phyloP scores from a whole-genome alignment of 495 filamentous ascomycete species.

The Penicillium nucicola region DNA sequence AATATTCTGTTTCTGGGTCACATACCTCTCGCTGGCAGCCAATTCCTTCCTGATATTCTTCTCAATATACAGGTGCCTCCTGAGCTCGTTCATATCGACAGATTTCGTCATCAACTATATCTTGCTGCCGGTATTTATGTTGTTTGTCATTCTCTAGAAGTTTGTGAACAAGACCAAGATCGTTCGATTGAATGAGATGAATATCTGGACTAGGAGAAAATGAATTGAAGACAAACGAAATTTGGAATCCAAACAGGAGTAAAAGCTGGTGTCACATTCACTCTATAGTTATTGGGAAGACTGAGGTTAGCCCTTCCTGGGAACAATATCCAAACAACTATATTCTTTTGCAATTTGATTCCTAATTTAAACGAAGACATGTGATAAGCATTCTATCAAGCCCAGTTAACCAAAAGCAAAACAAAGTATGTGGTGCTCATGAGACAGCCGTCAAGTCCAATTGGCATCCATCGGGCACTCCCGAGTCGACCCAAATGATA shows the following conservation, averaged over 20 bases:
- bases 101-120: slow-evolving; percentile 68
- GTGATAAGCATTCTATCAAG: not conserved
- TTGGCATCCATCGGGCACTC: not conserved
- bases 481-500: not conserved
- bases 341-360: too few relatives aligned
- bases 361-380: not conserved
- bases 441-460: not conserved
- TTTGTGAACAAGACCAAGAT: slow-evolving; percentile 54
- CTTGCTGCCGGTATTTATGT: slow-evolving; percentile 59
- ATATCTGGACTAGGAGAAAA: slow-evolving; percentile 57
- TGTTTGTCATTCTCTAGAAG: slow-evolving; percentile 59
- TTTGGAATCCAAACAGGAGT: slow-evolving; percentile 2
- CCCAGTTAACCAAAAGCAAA: too few relatives aligned
- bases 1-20: slow-evolving; percentile 58
- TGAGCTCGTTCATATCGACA: slow-evolving; percentile 54
- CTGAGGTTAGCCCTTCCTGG: not conserved
- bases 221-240: slow-evolving; percentile 20
- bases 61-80: slow-evolving; percentile 55
- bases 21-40: slow-evolving; percentile 56
- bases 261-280: slow-evolving; percentile 16
- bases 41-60: slow-evolving; percentile 65
- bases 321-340: too few relatives aligned
- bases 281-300: slow-evolving; percentile 25
- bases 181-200: slow-evolving; percentile 52
- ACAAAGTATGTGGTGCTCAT: too few relatives aligned